phyloP scores from a whole-genome alignment of 1,284 basidiomycete genomes.

The Wallemia hederae region DNA sequence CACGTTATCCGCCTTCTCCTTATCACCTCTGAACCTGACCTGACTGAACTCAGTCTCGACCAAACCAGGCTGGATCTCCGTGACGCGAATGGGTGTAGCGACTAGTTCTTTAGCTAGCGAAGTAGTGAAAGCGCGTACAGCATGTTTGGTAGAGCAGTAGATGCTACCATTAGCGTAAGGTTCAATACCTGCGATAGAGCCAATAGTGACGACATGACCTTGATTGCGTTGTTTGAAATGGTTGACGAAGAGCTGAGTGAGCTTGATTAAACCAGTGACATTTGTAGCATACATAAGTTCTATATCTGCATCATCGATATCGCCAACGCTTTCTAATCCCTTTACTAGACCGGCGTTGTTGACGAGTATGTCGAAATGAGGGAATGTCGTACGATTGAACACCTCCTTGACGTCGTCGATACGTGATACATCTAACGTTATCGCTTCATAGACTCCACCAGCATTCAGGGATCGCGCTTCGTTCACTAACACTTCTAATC shows the following conservation, averaged over 20 bases:
- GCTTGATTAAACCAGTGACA: constrained; percentile 55
- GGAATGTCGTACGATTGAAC: constrained; percentile 33
- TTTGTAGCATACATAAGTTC: constrained; percentile 70
- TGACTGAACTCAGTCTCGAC: constrained; percentile 43
- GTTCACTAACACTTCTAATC: constrained; percentile 12
- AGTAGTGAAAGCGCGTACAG: constrained; percentile 62
- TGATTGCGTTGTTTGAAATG: constrained; percentile 59
- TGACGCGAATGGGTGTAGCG: constrained; percentile 65
- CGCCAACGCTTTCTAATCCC: constrained; percentile 52
- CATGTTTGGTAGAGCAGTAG: constrained; percentile 25
- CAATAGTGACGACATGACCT: constrained; percentile 86
- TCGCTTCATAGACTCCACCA: constrained; percentile 34
- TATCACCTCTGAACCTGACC: constrained; percentile 60
- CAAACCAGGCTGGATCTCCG: constrained; percentile 61
- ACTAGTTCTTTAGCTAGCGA: constrained; percentile 58
- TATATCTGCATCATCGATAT: constrained; percentile 25
- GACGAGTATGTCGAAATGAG: constrained; percentile 43
- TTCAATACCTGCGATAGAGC: constrained; percentile 72
- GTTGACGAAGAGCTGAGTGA: constrained; percentile 44
- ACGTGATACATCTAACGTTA: constrained; percentile 47
- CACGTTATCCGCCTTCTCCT: constrained; percentile 10
- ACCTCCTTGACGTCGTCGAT: constrained; percentile 32
- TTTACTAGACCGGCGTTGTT: constrained; percentile 63
- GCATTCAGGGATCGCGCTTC: constrained; percentile 18
- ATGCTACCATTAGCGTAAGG: constrained; percentile 54